These are phyloP conservation scores for Smithsoniella earleae DNA, from an alignment of 163 green algal genomes.

Conservation along the genomic window DNA sequence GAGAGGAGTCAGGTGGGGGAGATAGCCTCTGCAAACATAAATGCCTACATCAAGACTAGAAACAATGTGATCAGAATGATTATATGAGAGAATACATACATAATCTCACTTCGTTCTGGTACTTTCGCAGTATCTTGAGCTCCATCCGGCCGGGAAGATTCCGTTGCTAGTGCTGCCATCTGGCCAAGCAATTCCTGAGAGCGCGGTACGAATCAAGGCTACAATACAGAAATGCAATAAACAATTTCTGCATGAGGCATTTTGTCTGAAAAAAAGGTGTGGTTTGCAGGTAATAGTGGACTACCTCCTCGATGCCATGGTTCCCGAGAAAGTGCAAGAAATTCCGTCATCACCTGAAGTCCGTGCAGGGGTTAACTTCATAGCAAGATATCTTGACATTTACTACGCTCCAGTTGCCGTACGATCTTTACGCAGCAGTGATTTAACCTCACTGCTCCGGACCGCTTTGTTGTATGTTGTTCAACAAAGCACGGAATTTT, in stretches of 20 bases:
- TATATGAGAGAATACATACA: no score
- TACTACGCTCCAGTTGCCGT: no score
- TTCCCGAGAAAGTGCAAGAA: background rate
- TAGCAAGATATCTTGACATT: background rate
- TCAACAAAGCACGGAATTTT: no score
- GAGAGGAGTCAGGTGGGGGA: no score
- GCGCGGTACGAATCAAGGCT: background rate
- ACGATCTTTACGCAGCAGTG: no score
- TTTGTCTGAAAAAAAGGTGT: background rate
- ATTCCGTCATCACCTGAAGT: background rate
- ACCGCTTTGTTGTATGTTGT: no score
- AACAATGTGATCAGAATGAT: no score
- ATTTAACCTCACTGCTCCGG: no score
- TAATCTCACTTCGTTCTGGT: no score
- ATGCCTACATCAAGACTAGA: no score
- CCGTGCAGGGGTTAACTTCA: background rate
- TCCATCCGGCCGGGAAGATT: slow-evolving; percentile 4
- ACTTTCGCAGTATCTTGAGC: background rate
- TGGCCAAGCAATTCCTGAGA: background rate
- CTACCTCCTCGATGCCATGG: background rate
- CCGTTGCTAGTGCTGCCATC: slow-evolving; percentile 13
- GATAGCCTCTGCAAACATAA: no score
- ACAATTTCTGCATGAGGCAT: background rate
- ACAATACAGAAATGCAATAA: background rate
- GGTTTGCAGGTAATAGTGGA: background rate